A percentile compares a stretch with the other conserved stretches of the same genome.
Conservation (phyloP, 805 yeast genomes). For the Sugiyamaella mastotermitis region DNA sequence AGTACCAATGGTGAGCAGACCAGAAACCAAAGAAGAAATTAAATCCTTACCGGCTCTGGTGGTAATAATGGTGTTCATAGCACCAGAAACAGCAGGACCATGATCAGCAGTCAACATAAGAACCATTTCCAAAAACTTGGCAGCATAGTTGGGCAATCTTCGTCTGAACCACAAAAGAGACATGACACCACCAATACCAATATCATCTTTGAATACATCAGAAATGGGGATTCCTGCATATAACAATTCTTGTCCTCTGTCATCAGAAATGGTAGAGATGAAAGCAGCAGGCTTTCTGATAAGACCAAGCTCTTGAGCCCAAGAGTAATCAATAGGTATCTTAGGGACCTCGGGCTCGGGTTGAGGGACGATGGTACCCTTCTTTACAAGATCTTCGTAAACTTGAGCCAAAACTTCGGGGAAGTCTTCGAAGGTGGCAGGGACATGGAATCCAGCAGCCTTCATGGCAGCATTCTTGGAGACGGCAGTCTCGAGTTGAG, state of each 20-base stretch:
- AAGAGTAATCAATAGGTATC: constrained; percentile 42
- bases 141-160: constrained; percentile 37
- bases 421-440: constrained; percentile 58
- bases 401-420: constrained; percentile 44
- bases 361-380: constrained; percentile 33
- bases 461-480: constrained; percentile 70
- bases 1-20: constrained; percentile 40
- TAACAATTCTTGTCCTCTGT: constrained; percentile 41
- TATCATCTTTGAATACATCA: constrained; percentile 41
- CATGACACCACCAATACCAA: constrained; percentile 44
- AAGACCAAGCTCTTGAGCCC: constrained; percentile 44
- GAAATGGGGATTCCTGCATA: constrained; percentile 44
- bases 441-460: constrained; percentile 90
- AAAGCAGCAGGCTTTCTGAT: constrained; percentile 44
- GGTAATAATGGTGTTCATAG: constrained; percentile 43
- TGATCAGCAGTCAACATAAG: constrained; percentile 44
- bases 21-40: constrained; percentile 40
- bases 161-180: constrained; percentile 43
- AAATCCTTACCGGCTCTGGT: constrained; percentile 44
- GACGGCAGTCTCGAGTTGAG: constrained; percentile 62
- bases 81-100: constrained; percentile 44
- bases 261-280: constrained; percentile 43
- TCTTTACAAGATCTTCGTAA: constrained; percentile 62
- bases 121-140: constrained; percentile 43
- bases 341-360: constrained; percentile 42